Evolutionary conservation across 192 early-diverging fungal genomes (phyloP).

Genomic region (Martensiomyces pterosporus): DNA sequence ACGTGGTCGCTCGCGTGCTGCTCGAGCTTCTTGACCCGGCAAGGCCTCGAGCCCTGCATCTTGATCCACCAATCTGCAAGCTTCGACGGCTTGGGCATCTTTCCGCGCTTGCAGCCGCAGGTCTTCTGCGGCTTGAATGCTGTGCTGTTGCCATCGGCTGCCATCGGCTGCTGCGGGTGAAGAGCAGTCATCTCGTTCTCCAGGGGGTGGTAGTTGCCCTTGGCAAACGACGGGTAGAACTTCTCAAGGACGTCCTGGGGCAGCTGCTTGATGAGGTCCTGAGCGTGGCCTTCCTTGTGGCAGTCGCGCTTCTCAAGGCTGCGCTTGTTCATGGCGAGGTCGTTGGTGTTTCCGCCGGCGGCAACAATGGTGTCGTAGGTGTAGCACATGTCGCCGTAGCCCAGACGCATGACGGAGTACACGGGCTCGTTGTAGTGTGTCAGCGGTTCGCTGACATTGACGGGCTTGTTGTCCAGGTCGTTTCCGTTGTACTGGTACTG

Average conservation of each 20-base stretch:
- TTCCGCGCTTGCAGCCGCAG: slow-evolving; percentile 36
- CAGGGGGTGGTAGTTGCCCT: slow-evolving; percentile 16
- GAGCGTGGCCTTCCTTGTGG: slow-evolving; percentile 10
- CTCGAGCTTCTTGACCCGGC: slow-evolving; percentile 26
- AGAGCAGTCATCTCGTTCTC: slow-evolving; percentile 30
- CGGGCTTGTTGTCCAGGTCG: slow-evolving; percentile 4
- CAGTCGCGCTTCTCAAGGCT: slow-evolving; percentile 15
- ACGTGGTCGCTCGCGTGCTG: slow-evolving; percentile 17
- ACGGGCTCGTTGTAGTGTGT: slow-evolving; percentile 13
- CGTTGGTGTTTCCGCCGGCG: slow-evolving; percentile 19
- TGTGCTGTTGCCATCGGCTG: slow-evolving; percentile 16
- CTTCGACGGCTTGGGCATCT: slow-evolving; percentile 20
- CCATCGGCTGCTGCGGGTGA: slow-evolving; percentile 22
- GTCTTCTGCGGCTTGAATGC: slow-evolving; percentile 15
- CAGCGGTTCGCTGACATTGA: slow-evolving; percentile 14
- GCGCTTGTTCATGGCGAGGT: slow-evolving; percentile 13
- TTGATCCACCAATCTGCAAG: slow-evolving; percentile 33
- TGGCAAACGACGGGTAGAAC: slow-evolving; percentile 38
- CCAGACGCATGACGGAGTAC: slow-evolving; percentile 39
- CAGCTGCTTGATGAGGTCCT: slow-evolving; percentile 27
- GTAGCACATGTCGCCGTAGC: slow-evolving; percentile 46
- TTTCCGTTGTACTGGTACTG: slow-evolving; percentile 40
- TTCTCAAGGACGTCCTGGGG: slow-evolving; percentile 17
- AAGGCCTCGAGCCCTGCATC: slow-evolving; percentile 30
- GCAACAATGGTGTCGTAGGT: slow-evolving; percentile 42